Evolutionary conservation across 495 filamentous ascomycete genomes (phyloP).

Genomic region (Aspergillus indologenus): DNA sequence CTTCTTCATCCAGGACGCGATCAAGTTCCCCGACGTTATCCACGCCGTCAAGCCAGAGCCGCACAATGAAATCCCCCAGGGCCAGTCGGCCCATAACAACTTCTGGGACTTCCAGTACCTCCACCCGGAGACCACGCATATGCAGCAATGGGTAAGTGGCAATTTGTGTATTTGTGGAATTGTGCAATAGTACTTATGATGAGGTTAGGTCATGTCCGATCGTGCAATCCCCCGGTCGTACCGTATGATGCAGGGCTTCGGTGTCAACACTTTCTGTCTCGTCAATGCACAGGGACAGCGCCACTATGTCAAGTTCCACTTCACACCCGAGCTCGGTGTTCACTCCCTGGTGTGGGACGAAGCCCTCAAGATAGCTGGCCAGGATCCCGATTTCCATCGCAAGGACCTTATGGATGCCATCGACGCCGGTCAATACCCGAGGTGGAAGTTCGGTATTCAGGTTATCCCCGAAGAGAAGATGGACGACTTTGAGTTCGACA

Average conservation of each 20-base stretch:
- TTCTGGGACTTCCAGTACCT: conserved; percentile 56
- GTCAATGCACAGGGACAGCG: conserved; percentile 68
- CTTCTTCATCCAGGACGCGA: conserved; percentile 74
- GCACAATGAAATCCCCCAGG: conserved; percentile 67
- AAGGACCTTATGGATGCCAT: conserved; percentile 84
- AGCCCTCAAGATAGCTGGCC: conserved; percentile 73
- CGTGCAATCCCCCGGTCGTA: conserved; percentile 75
- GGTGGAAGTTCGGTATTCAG: conserved; percentile 84
- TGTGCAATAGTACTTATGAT: conserved; percentile 1
- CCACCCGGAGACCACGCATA: conserved; percentile 74
- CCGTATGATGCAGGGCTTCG: conserved; percentile 90
- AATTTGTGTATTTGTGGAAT: not conserved
- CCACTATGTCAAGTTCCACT: conserved; percentile 81
- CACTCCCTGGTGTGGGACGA: conserved; percentile 89
- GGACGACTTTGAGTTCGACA: conserved; percentile 86
- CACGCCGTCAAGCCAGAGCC: conserved; percentile 82
- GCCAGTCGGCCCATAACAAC: conserved; percentile 61
- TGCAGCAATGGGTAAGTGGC: conserved; percentile 72
- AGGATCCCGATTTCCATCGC: conserved; percentile 86
- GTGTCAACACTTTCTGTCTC: conserved; percentile 79
- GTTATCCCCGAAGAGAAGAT: conserved; percentile 65
- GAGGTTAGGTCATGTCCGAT: conserved; percentile 64
- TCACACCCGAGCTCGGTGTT: conserved; percentile 72
- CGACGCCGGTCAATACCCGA: conserved; percentile 60
- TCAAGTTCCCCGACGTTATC: conserved; percentile 68